These are phyloP conservation scores for Jaapia argillacea DNA, from an alignment of 768 basidiomycete genomes.

Conservation along the genomic window DNA sequence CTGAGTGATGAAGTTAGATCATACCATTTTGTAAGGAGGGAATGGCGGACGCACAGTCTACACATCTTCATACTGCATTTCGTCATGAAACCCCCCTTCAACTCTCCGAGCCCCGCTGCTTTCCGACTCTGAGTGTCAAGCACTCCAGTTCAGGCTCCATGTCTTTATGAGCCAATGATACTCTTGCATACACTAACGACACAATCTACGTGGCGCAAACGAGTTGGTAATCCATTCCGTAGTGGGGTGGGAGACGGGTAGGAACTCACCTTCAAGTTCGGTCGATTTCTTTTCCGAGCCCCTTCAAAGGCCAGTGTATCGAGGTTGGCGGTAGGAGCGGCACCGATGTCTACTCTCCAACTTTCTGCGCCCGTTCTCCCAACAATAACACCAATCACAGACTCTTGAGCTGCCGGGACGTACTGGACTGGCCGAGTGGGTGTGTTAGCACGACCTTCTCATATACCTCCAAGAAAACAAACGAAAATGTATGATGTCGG, in stretches of 20 bases:
- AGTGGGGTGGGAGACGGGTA: not conserved
- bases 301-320: slow-evolving; percentile 94
- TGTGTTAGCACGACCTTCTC: too few species aligned
- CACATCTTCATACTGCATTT: slow-evolving; percentile 79
- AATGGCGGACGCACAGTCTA: slow-evolving; percentile 54
- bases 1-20: slow-evolving; percentile 26
- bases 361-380: slow-evolving; percentile 73
- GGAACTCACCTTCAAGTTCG: slow-evolving; percentile 71
- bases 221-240: not conserved
- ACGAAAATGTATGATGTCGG: too few species aligned
- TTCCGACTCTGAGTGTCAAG: slow-evolving; percentile 91
- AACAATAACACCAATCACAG: slow-evolving; percentile 75
- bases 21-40: slow-evolving; percentile 2
- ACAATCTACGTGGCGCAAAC: slow-evolving; percentile 52
- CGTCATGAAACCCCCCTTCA: slow-evolving; percentile 81
- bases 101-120: slow-evolving; percentile 86
- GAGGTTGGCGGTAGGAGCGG: slow-evolving; percentile 74
- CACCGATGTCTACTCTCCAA: slow-evolving; percentile 90
- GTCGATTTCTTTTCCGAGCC: slow-evolving; percentile 89
- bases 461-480: too few species aligned
- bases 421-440: too few species aligned
- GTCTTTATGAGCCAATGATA: slow-evolving; percentile 90
- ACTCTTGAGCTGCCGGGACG: slow-evolving; percentile 81
- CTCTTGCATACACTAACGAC: slow-evolving; percentile 81
- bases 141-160: slow-evolving; percentile 99